Evolutionary conservation across 1,284 basidiomycete genomes (phyloP).

Genomic region (Exobasidium cylindrosporum): DNA sequence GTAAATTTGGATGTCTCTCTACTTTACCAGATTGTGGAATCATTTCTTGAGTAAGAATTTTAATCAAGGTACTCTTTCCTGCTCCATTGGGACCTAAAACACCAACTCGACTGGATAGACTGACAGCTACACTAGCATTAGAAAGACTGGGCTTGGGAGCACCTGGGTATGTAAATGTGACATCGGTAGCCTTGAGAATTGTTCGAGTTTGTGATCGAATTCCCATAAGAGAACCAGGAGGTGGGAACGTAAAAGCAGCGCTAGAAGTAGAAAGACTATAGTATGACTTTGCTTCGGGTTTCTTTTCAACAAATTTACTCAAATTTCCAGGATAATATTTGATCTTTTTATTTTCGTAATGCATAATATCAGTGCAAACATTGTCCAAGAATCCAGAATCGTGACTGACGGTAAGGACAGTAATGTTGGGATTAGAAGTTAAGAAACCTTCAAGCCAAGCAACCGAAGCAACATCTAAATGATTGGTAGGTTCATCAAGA

Average conservation of each 20-base stretch:
- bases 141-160: conserved; percentile 75
- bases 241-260: conserved; percentile 94
- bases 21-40: conserved; percentile 87
- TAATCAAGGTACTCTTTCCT: conserved; percentile 80
- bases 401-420: conserved; percentile 93
- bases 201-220: conserved; percentile 94
- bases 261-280: conserved; percentile 92
- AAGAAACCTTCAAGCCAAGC: conserved; percentile 88
- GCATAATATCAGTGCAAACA: conserved; percentile 95
- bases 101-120: conserved; percentile 64
- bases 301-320: conserved; percentile 82
- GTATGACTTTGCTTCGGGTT: conserved; percentile 94
- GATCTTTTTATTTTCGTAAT: conserved; percentile 95
- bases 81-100: conserved; percentile 56
- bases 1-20: conserved; percentile 91
- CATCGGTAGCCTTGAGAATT: conserved; percentile 87
- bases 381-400: conserved; percentile 97
- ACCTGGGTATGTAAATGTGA: conserved; percentile 94
- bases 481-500: conserved; percentile 87
- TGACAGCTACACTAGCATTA: conserved; percentile 87
- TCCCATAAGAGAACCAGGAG: conserved; percentile 94
- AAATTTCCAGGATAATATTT: conserved; percentile 94
- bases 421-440: conserved; percentile 58
- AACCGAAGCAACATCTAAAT: conserved; percentile 73
- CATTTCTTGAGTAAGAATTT: conserved; percentile 92